Evolutionary conservation across 2,329 filamentous ascomycete species (phyloP).

Genomic region (Myriosclerotinia curreyana): DNA sequence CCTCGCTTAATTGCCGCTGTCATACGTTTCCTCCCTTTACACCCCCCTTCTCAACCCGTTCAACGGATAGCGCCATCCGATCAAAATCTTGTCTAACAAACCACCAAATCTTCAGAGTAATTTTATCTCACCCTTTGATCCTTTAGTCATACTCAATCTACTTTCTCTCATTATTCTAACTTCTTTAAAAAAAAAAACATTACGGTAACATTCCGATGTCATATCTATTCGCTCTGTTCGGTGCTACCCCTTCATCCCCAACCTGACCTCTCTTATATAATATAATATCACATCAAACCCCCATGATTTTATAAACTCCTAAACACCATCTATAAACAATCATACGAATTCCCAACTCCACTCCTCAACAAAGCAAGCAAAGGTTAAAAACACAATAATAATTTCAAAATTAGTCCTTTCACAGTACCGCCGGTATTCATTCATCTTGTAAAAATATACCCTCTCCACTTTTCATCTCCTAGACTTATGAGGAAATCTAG

Average conservation of each 20-base stretch:
- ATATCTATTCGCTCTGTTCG: not conserved
- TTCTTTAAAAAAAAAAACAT: not conserved
- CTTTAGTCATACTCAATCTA: not conserved
- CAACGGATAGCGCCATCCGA: slow-evolving; percentile 8
- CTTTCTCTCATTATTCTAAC: not conserved
- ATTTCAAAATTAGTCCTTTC: no score
- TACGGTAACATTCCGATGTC: not conserved
- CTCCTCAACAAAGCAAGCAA: not conserved
- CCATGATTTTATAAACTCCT: not conserved
- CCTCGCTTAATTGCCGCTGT: not conserved
- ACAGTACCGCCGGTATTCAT: no score
- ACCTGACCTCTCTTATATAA: not conserved
- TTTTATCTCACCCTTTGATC: slow-evolving; percentile 1
- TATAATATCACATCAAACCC: no score
- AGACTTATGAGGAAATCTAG: slow-evolving; percentile 6
- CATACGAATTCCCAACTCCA: not conserved
- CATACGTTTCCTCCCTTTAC: not conserved
- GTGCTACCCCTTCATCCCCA: not conserved
- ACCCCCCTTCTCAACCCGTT: not conserved
- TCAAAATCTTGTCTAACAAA: slow-evolving; percentile 3
- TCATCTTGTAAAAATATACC: no score
- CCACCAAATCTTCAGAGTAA: not conserved
- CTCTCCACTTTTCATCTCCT: slow-evolving; percentile 12
- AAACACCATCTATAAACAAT: not conserved
- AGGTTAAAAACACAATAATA: no score